Percentiles rank a stretch among this genome's conserved stretches.
These are phyloP conservation scores for Melanogaster broomeanus DNA, from an alignment of 768 basidiomycete species.

Conservation along the genomic window DNA sequence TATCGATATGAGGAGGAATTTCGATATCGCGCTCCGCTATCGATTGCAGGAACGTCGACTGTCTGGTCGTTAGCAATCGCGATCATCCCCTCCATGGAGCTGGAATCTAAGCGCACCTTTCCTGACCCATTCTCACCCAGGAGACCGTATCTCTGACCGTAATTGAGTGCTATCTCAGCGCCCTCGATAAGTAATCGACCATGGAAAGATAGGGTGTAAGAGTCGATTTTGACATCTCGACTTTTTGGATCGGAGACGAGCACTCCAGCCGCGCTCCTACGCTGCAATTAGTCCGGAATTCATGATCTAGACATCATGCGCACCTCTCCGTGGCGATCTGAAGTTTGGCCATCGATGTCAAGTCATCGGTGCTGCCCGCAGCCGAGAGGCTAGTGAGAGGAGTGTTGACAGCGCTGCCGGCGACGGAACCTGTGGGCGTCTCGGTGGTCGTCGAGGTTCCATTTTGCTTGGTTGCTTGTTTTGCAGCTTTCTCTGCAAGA, in stretches of 20 bases:
- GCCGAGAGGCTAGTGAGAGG: constrained; percentile 84
- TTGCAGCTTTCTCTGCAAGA: constrained; percentile 91
- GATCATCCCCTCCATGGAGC: constrained; percentile 2
- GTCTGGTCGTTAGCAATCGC: constrained; percentile 5
- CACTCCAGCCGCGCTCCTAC: constrained; percentile 88
- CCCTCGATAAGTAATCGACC: constrained; percentile 78
- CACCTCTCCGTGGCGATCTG: constrained; percentile 89
- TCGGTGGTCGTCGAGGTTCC: constrained; percentile 51
- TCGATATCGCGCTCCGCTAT: constrained; percentile 94
- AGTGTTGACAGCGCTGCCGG: constrained; percentile 67
- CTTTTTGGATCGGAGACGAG: constrained; percentile 90
- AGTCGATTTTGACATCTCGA: constrained; percentile 97
- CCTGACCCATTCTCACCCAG: constrained; percentile 98
- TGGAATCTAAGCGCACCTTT: constrained; percentile 61
- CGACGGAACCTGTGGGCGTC: constrained; percentile 64
- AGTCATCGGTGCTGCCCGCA: constrained; percentile 76
- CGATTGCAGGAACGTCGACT: constrained; percentile 97
- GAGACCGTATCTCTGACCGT: constrained; percentile 92
- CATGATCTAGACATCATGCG: constrained; percentile 2
- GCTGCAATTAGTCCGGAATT: constrained; percentile 7
- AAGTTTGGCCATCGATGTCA: constrained; percentile 86
- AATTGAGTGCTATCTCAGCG: constrained; percentile 76
- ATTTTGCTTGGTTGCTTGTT: constrained; percentile 60
- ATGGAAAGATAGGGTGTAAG: constrained; percentile 96
- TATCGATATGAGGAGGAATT: constrained; percentile 94